Base-by-base conservation (phyloP, 768 basidiomycete species). In the Glaciozyma martinii region DNA sequence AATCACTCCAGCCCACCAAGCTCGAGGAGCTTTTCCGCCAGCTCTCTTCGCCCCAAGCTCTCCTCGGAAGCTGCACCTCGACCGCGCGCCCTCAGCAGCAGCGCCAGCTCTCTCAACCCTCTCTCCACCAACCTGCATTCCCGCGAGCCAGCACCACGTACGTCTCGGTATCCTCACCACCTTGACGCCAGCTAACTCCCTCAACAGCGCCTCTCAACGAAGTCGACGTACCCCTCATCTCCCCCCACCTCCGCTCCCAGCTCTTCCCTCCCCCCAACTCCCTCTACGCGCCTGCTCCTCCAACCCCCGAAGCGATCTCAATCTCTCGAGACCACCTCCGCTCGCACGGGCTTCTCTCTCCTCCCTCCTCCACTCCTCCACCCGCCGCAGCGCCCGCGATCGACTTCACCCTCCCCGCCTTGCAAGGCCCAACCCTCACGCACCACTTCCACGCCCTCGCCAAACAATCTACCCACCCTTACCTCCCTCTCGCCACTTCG, bases 361-460 rank as follows among this genome's bases (percentile, higher is more conserved):
- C 46, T 3, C 52, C 52, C 27, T 33, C 56, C 6, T 19, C 30
- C 27, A 27, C 46, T 44, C 5, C 59, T 32, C 59, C 65, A 3
- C 30, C 63, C 3, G 25, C 32, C 9, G 32, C 49, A 6, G 3
- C 46, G 10, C 86, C 89, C 0, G 83, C 90, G 69, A 84, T 83
- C 25, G 77, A 80, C 5, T 92, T 98, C 75, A 84, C 86, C 19
- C 82, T 98, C 8, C 95, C 94, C 3, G 82, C 82, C 1, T 79
- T 99, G 4, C 87, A 89, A 77, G 94, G 93, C 13, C 67, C 78
- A 13, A 85, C 85, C 66, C 83, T 97, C 63, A 83, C 88, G 63
- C 85, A 93, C 72, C 95, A 99, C 76, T 98, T 98, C 77, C 81
- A 89, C 71, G 81, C 82, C 56, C 82, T 99, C 47, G 94, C 91